Conservation (phyloP, 306 rosid species). For the Begonia masoniana region DNA sequence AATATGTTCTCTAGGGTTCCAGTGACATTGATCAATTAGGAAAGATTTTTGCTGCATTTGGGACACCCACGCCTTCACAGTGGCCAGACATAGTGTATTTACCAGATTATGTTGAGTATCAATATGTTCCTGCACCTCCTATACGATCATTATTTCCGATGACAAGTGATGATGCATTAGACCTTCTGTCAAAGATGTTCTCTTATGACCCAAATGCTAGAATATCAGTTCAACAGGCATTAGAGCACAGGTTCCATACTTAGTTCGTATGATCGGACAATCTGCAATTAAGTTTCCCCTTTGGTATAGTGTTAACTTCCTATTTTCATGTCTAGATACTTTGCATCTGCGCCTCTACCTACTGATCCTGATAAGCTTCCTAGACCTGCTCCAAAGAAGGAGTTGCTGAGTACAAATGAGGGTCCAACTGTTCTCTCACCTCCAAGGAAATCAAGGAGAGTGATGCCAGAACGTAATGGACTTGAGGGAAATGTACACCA, state of each 20-base stretch:
- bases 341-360: slow-evolving; percentile 67
- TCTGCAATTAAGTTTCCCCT: neutral
- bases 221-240: slow-evolving; percentile 78
- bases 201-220: slow-evolving; percentile 88
- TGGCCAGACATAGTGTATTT: slow-evolving; percentile 90
- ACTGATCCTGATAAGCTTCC: slow-evolving; percentile 82
- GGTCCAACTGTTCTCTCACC: slow-evolving; percentile 91
- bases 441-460: slow-evolving; percentile 90
- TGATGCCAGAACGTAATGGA: slow-evolving; percentile 75
- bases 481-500: slow-evolving; percentile 49
- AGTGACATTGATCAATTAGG: slow-evolving; percentile 97
- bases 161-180: slow-evolving; percentile 90
- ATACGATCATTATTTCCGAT: slow-evolving; percentile 67
- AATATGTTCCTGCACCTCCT: slow-evolving; percentile 75
- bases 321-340: slow-evolving; percentile 45
- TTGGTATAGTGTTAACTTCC: neutral
- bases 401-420: slow-evolving; percentile 35
- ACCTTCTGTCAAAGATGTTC: slow-evolving; percentile 86
- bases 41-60: slow-evolving; percentile 85
- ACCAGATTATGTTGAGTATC: slow-evolving; percentile 94
- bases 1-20: slow-evolving; percentile 46
- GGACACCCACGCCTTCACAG: slow-evolving; percentile 85
- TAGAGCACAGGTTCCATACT: slow-evolving; percentile 70
- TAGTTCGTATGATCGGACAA: slow-evolving; percentile 4
- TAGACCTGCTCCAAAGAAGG: slow-evolving; percentile 88